Conservation (phyloP, 345 rosid species). For the Brassica cretica region DNA sequence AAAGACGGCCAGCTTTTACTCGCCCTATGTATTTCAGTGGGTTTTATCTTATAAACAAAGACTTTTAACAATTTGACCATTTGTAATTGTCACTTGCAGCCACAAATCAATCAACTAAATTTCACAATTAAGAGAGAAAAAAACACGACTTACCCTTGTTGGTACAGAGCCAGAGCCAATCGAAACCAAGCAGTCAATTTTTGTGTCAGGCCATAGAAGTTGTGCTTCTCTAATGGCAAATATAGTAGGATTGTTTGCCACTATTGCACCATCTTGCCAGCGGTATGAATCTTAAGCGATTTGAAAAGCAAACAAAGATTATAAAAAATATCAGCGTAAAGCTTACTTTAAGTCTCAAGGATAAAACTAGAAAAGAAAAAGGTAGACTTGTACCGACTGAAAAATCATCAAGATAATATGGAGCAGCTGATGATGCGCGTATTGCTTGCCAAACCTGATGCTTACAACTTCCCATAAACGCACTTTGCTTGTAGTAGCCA, state of each 20-base stretch:
- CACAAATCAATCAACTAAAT: background rate
- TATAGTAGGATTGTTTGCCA: conserved; percentile 94
- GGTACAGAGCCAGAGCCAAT: conserved; percentile 97
- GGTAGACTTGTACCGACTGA: conserved; percentile 64
- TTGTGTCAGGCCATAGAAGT: conserved; percentile 98
- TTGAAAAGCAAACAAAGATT: conserved; percentile 15
- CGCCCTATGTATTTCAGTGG: background rate
- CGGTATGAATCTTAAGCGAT: conserved; percentile 63
- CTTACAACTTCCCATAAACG: conserved; percentile 96
- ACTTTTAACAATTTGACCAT: conserved; percentile 1
- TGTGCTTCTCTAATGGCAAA: conserved; percentile 97
- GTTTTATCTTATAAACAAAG: background rate
- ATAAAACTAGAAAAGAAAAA: conserved; percentile 16
- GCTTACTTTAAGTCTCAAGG: background rate
- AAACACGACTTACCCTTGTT: conserved; percentile 63
- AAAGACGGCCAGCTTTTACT: background rate
- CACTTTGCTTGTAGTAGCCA: conserved; percentile 83
- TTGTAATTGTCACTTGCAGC: background rate
- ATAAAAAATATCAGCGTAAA: conserved; percentile 8
- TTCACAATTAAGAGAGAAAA: conserved; percentile 4
- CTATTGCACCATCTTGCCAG: conserved; percentile 99
- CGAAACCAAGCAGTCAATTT: conserved; percentile 90
- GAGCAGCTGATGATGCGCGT: conserved; percentile 99
- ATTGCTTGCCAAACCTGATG: conserved; percentile 98
- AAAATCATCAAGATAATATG: conserved; percentile 98